Evolutionary conservation across 106 monocot species (phyloP), one percentile per base, ranked within the genome.

Genomic region (Platanthera guangdongensis): DNA sequence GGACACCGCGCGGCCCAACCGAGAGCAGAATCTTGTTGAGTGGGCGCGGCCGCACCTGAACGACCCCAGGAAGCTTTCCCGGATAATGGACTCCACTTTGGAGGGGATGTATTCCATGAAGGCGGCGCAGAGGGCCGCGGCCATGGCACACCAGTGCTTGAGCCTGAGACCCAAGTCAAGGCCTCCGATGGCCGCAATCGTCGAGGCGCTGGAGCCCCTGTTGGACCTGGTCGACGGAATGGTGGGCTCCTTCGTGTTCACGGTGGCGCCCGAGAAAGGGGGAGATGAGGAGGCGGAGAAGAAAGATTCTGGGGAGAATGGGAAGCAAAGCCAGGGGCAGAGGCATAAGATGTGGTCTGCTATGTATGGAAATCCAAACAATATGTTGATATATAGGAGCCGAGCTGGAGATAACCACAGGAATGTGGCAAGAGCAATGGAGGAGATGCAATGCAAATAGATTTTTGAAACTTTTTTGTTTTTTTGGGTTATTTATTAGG

Each of bases 1-100:
- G 12, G 94, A 94, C 77, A 86, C 80, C 9, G 57, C 72, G 9
- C 74, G 84, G 47, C 84, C 83, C 3, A 53, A 57, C 7, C 78
- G 87, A 75, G 90, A 94, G 19, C 88, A 94, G 54, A 90, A 85
- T 78, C 81, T 94, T 0, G 94, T 94, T 2, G 83, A 86, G 14
- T 94, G 90, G 88, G 90, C 93, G 4, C 62, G 76, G 74, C 90
- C 93, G 15, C 79, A 21, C 25, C 52, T 93, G 10, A 90, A 76
- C 16, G 78, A 83, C 16, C 19, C 78, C 1, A 78, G 83, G n/a
- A 90, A 81, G 78, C 59, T 93, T 14, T 32, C 59, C 72, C 69
- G 77, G 48, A 84, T 93, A 59, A 88, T 93, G 77, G 93, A 93
- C 57, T 84, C 84, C 2, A 71, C 47, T 13, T 80, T 93, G 5